Evolutionary conservation across 2,329 filamentous ascomycete species (phyloP).

Genomic region (Pseudophaeomoniella oleicola): DNA sequence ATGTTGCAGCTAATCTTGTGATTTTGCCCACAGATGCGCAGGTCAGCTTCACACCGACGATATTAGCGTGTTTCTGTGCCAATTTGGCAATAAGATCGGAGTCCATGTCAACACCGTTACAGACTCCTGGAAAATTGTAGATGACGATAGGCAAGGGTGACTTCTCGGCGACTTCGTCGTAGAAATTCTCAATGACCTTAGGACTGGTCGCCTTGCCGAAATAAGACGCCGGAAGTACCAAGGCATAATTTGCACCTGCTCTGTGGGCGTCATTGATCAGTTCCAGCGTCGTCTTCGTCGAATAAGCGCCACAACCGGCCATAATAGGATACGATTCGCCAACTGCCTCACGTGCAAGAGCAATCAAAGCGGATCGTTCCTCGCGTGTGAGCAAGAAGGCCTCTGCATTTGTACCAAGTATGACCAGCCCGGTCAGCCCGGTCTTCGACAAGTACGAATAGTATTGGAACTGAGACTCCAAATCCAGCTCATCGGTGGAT

Average conservation of each 20-base stretch:
- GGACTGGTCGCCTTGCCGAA: constrained; percentile 48
- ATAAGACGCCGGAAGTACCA: constrained; percentile 50
- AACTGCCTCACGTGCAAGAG: constrained; percentile 38
- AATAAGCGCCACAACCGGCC: constrained; percentile 50
- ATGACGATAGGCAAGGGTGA: constrained; percentile 44
- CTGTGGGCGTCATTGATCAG: constrained; percentile 42
- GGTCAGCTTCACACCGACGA: constrained; percentile 52
- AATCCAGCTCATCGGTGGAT: constrained; percentile 32
- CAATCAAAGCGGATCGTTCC: constrained; percentile 42
- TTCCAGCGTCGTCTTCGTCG: constrained; percentile 48
- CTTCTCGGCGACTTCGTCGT: constrained; percentile 37
- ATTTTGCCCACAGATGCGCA: constrained; percentile 50
- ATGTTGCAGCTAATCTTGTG: constrained; percentile 36
- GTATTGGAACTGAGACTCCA: constrained; percentile 34
- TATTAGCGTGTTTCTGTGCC: constrained; percentile 35
- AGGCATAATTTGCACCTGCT: constrained; percentile 46
- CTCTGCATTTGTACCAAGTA: constrained; percentile 42
- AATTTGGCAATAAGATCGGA: constrained; percentile 45
- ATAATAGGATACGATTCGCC: constrained; percentile 43
- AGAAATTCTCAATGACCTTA: constrained; percentile 45
- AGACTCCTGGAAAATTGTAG: constrained; percentile 57
- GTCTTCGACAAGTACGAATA: constrained; percentile 35
- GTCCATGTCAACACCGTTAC: constrained; percentile 54
- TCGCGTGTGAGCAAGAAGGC: constrained; percentile 44
- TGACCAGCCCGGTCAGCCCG: constrained; percentile 36